Evolutionary conservation across 768 basidiomycete genomes (phyloP), one percentile per base, ranked within the genome.

Genomic region (Lactarius pseudohatsudake): DNA sequence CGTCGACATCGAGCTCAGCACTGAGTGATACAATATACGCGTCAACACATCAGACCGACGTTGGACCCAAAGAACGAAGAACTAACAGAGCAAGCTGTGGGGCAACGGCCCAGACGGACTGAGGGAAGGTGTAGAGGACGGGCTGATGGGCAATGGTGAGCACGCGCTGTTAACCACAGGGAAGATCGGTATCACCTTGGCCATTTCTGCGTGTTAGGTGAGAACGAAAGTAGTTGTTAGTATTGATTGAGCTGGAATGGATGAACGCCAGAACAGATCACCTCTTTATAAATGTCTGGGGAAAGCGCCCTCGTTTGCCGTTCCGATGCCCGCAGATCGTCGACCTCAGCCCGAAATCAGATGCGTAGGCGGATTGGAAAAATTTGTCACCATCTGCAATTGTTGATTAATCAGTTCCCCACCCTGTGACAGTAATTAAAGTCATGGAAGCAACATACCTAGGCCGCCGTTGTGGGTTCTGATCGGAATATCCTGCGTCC

Each of bases 61-160:
- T 4, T 32, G 43, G 16, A 28, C 18, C 30, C 30, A 26, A 45
- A 22, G 26, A 45, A 26, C 26, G 50, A 18, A 55, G 32, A 32
- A 70, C 79, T 71, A 57, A 81, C 82, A 80, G 70, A 13, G 81
- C 82, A 26, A 82, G 77, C 66, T 77, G 76, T 5, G 79, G 75
- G 2, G 73, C 79, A 2, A 77, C 74, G 8, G 80, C 75, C 81
- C 81, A 82, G 18, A 83, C 76, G 50, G 77, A 80, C 40, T 59
- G 64, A 26, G 69, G 43, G 63, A 77, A 81, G 22, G 75, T 77
- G 67, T 80, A 81, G 57, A 81, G 69, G 26, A 75, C 60, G 26
- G 75, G 74, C 69, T 74, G 41, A 32, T 7, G 7, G 30, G n/a
- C 6, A 32, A 20, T 20, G 32, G 56, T 34, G 4, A 36, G 28